These are phyloP conservation scores for Cladobotryum mycophilum DNA, from an alignment of 2,329 filamentous ascomycete genomes.

Conservation along the genomic window DNA sequence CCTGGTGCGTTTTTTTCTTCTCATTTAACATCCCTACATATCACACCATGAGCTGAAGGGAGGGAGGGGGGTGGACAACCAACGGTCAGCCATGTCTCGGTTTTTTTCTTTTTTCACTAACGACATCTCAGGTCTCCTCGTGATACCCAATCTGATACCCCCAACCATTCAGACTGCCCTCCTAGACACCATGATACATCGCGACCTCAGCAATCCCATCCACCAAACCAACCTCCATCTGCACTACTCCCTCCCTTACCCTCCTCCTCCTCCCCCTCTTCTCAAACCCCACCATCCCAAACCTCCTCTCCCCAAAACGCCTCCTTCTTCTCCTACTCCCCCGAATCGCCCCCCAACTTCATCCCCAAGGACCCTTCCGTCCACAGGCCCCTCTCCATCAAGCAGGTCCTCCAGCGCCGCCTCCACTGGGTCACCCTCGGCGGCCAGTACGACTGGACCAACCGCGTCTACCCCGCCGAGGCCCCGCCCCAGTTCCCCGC, in stretches of 20 bases:
- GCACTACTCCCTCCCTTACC: conserved; percentile 67
- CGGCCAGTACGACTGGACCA: conserved; percentile 94
- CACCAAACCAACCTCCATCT: conserved; percentile 90
- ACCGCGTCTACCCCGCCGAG: conserved; percentile 69
- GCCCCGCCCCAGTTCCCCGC: conserved; percentile 64
- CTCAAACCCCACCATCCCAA: conserved; percentile 44
- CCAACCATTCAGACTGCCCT: conserved; percentile 61
- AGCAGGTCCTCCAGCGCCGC: conserved; percentile 68
- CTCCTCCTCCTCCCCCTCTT: conserved; percentile 40
- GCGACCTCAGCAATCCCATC: conserved; percentile 62
- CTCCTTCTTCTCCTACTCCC: conserved; percentile 51
- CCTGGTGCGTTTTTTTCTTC: conserved; percentile 50
- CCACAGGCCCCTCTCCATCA: conserved; percentile 68
- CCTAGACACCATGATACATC: conserved; percentile 68
- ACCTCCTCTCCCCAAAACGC: conserved; percentile 34
- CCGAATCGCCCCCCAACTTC: conserved; percentile 48
- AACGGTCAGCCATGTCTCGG: background rate
- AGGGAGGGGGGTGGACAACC: background rate
- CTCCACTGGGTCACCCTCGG: conserved; percentile 93
- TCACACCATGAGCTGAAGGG: too few relatives aligned
- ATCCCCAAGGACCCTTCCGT: conserved; percentile 62
- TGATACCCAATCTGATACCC: conserved; percentile 71
- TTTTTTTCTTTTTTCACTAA: too few relatives aligned
- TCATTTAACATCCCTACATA: too few relatives aligned
- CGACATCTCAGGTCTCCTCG: conserved; percentile 58